These are phyloP conservation scores for Cladosporium sp. DNA, from an alignment of 2,329 filamentous ascomycete species.

Conservation along the genomic window DNA sequence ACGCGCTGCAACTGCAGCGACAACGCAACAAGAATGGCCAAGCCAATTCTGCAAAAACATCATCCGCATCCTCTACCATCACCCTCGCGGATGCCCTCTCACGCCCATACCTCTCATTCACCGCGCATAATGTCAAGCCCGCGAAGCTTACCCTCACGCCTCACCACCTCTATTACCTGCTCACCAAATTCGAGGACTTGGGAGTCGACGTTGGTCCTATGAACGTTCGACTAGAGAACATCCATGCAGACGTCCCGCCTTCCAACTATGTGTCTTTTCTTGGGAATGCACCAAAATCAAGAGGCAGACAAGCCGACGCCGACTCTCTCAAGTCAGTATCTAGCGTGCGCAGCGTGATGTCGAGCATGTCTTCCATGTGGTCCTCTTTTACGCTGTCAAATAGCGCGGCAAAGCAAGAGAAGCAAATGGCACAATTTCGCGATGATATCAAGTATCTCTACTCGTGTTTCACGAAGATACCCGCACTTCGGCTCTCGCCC, in stretches of 20 bases:
- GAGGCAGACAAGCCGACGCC: constrained; percentile 72
- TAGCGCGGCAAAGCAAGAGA: constrained; percentile 78
- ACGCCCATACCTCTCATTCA: constrained; percentile 77
- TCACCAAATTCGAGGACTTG: constrained; percentile 92
- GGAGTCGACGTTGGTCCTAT: constrained; percentile 88
- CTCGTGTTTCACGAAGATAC: constrained; percentile 97
- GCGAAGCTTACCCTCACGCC: constrained; percentile 89
- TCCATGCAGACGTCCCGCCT: constrained; percentile 80
- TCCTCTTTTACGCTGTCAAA: constrained; percentile 79
- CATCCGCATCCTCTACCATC: constrained; percentile 66
- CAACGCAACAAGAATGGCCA: constrained; percentile 62
- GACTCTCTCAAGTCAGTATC: constrained; percentile 94
- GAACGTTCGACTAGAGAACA: constrained; percentile 92
- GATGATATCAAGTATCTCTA: constrained; percentile 93
- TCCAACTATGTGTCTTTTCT: constrained; percentile 96
- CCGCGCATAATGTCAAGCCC: constrained; percentile 79
- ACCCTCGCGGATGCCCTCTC: constrained; percentile 75
- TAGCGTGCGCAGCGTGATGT: constrained; percentile 95
- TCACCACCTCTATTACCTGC: constrained; percentile 93
- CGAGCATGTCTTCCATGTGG: constrained; percentile 91
- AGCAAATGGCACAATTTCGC: constrained; percentile 79
- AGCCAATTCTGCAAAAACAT: constrained; percentile 45
- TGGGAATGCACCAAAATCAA: constrained; percentile 73
- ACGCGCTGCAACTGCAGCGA: constrained; percentile 82
- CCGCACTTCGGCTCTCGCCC: constrained; percentile 82